These are phyloP conservation scores for Cynanchum wilfordii DNA, from an alignment of 257 asterid genomes.

Conservation along the genomic window DNA sequence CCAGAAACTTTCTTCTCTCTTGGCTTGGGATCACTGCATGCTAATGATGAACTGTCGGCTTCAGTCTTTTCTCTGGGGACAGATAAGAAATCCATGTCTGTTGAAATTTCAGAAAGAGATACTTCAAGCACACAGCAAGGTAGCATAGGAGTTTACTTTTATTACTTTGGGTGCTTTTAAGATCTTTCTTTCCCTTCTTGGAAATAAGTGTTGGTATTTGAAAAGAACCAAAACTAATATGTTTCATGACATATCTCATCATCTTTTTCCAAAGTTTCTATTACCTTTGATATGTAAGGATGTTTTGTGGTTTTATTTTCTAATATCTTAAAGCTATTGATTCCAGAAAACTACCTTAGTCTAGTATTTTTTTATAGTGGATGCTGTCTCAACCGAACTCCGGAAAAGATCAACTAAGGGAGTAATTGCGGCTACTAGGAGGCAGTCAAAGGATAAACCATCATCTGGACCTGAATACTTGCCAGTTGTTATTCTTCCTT, in stretches of 20 bases:
- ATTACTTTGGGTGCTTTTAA: neutral
- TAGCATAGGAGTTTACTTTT: slow-evolving; percentile 23
- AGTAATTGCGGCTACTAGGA: slow-evolving; percentile 21
- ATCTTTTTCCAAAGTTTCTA: neutral
- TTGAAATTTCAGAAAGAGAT: slow-evolving; percentile 21
- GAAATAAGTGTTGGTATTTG: neutral
- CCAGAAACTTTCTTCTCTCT: slow-evolving; percentile 66
- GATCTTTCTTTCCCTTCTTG: neutral
- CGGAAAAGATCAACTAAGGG: slow-evolving; percentile 37
- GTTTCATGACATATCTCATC: neutral
- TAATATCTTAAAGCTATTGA: neutral
- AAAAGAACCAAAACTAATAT: neutral
- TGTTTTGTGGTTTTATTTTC: neutral
- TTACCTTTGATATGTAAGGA: neutral
- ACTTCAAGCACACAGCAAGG: slow-evolving; percentile 42
- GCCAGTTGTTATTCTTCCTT: slow-evolving; percentile 64
- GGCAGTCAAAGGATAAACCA: slow-evolving; percentile 30
- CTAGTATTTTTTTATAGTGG: slow-evolving; percentile 28
- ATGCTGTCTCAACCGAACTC: slow-evolving; percentile 29
- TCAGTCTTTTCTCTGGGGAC: slow-evolving; percentile 28
- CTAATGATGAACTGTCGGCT: slow-evolving; percentile 26
- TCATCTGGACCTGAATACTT: slow-evolving; percentile 22
- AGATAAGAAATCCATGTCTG: slow-evolving; percentile 25
- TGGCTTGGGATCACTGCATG: slow-evolving; percentile 48
- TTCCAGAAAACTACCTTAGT: slow-evolving; percentile 15